These are phyloP conservation scores for Artemisia argyi DNA, from an alignment of 129 eudicot genomes.

Conservation along the genomic window DNA sequence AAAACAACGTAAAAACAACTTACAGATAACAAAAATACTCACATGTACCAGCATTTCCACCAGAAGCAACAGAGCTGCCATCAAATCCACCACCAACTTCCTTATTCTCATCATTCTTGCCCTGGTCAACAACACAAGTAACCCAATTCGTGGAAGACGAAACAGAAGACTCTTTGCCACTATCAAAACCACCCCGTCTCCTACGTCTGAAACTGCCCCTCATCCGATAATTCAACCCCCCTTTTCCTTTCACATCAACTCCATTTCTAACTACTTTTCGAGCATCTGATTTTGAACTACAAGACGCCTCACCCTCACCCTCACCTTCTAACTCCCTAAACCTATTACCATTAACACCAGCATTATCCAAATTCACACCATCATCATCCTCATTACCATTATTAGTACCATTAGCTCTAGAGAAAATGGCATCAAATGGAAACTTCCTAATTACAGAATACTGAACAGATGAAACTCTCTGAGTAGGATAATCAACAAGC, in stretches of 20 bases:
- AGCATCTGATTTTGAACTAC: conserved; percentile 60
- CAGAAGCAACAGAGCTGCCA: neutral
- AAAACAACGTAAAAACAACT: neutral
- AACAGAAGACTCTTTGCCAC: conserved; percentile 41
- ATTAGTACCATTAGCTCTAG: conserved; percentile 19
- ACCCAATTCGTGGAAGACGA: conserved; percentile 39
- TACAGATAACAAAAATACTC: conserved; percentile 20
- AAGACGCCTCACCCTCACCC: conserved; percentile 53
- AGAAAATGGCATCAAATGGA: conserved; percentile 59
- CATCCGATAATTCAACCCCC: conserved; percentile 40
- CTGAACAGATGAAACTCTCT: conserved; percentile 56
- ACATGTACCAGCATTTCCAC: conserved; percentile 26
- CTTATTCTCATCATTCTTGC: conserved; percentile 23
- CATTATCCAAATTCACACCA: conserved; percentile 28
- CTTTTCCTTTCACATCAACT: conserved; percentile 79
- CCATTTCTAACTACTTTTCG: conserved; percentile 31
- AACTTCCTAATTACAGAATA: conserved; percentile 55
- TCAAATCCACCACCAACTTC: conserved; percentile 17
- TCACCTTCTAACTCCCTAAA: conserved; percentile 38
- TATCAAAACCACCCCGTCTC: conserved; percentile 33
- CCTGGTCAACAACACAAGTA: conserved; percentile 33
- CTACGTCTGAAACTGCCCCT: conserved; percentile 54
- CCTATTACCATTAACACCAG: conserved; percentile 13
- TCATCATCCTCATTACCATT: neutral
- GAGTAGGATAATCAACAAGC: conserved; percentile 60